Percentiles rank a stretch among this genome's conserved stretches.
Evolutionary conservation across 441 rosid genomes (phyloP).

Genomic region (Populus hybrid): DNA sequence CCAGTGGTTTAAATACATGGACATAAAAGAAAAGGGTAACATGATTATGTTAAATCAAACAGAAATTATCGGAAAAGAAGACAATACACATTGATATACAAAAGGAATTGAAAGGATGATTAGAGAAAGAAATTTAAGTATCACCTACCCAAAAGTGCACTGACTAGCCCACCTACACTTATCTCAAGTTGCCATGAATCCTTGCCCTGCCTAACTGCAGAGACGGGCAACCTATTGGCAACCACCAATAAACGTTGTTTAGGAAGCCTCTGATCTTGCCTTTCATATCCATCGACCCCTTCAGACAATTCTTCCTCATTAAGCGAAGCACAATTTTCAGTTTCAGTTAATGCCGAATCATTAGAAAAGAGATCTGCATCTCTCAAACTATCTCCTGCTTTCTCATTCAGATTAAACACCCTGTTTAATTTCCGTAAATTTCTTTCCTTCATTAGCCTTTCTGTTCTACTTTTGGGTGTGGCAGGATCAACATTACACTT

Average conservation of each 20-base stretch:
- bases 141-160: conserved; percentile 61
- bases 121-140: neutral
- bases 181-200: conserved; percentile 69
- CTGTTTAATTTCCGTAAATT: conserved; percentile 45
- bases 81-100: neutral
- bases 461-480: conserved; percentile 50
- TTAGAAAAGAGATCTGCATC: conserved; percentile 28
- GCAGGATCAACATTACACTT: conserved; percentile 32
- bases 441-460: conserved; percentile 56
- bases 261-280: conserved; percentile 38
- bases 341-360: conserved; percentile 25
- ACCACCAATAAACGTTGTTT: conserved; percentile 75
- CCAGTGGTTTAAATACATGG: neutral
- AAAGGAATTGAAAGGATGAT: neutral
- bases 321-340: conserved; percentile 26
- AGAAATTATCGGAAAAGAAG: neutral
- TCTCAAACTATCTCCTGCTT: conserved; percentile 9
- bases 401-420: conserved; percentile 29
- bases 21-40: neutral
- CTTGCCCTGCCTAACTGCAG: conserved; percentile 57
- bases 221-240: conserved; percentile 77
- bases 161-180: conserved; percentile 71
- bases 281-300: conserved; percentile 36
- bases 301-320: conserved; percentile 32
- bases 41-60: neutral